Evolutionary conservation across 108 stramenopile species (phyloP).

Genomic region (Cylindrotheca fusiformis): DNA sequence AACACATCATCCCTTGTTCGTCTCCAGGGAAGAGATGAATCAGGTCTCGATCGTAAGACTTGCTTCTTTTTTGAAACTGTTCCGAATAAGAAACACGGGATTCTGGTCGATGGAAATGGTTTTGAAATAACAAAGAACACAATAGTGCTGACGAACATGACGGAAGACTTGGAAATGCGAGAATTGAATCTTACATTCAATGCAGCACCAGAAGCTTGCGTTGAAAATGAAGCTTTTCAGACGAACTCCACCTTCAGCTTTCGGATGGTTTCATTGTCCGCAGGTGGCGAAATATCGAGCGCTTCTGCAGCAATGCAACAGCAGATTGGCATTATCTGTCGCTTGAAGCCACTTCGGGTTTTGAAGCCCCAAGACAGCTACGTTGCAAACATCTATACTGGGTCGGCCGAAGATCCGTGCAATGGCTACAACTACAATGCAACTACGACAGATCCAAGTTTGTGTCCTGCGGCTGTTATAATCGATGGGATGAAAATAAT

Average conservation of each 20-base stretch:
- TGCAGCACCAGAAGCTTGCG: slow-evolving; percentile 7
- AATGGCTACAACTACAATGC: slow-evolving; percentile 28
- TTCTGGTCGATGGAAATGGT: slow-evolving; percentile 1
- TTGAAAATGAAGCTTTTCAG: not conserved
- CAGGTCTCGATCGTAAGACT: slow-evolving; percentile 21
- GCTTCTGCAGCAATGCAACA: slow-evolving; percentile 14
- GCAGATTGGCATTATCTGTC: slow-evolving; percentile 8
- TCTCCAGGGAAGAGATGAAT: slow-evolving; percentile 11
- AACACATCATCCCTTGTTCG: not conserved
- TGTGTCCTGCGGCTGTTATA: slow-evolving; percentile 3
- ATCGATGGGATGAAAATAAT: slow-evolving; percentile 9
- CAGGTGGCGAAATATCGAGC: slow-evolving; percentile 15
- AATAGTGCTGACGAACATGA: not conserved
- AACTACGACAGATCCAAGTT: not conserved
- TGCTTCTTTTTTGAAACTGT: slow-evolving; percentile 20
- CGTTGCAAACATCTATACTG: slow-evolving; percentile 2
- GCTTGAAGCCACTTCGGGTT: slow-evolving; percentile 2
- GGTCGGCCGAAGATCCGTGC: slow-evolving; percentile 6
- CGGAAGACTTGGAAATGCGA: no score
- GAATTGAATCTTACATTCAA: slow-evolving; percentile 8
- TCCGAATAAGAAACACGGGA: slow-evolving; percentile 3
- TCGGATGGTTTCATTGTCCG: slow-evolving; percentile 27
- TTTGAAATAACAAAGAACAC: not conserved
- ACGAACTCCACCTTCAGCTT: slow-evolving; percentile 18
- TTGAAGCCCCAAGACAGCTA: not conserved